Percentiles rank a stretch among this genome's conserved stretches.
phyloP scores from a whole-genome alignment of 176 grass and related monocot genomes.

The Paspalum notatum region DNA sequence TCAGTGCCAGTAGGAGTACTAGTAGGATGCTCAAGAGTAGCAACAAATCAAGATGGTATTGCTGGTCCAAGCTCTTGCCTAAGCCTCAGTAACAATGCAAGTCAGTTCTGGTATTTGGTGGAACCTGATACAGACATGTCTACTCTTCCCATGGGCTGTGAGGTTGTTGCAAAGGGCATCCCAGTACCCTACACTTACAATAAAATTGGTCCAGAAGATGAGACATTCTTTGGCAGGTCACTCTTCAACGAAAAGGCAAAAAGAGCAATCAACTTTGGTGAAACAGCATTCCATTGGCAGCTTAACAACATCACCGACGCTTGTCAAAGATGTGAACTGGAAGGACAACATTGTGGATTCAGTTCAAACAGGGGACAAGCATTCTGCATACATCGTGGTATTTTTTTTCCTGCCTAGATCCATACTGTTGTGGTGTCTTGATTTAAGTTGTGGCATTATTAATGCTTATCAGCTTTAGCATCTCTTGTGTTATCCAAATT shows the following conservation, averaged over 20 bases:
- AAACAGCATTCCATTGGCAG: slow-evolving; percentile 29
- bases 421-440: not conserved
- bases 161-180: slow-evolving; percentile 12
- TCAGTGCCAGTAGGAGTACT: slow-evolving; percentile 34
- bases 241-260: not conserved
- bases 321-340: slow-evolving; percentile 31
- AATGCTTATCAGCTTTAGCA: not conserved
- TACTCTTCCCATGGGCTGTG: slow-evolving; percentile 44
- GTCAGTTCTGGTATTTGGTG: slow-evolving; percentile 39
- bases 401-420: not conserved
- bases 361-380: slow-evolving; percentile 14
- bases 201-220: not conserved
- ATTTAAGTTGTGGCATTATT: not conserved
- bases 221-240: not conserved
- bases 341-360: slow-evolving; percentile 39
- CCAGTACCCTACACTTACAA: not conserved
- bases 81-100: slow-evolving; percentile 3
- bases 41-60: not conserved
- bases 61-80: slow-evolving; percentile 37
- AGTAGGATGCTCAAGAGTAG: slow-evolving; percentile 36
- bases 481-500: not conserved
- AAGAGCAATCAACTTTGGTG: slow-evolving; percentile 14
- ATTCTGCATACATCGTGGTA: slow-evolving; percentile 41
- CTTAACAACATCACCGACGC: not conserved
- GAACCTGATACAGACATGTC: not conserved